A percentile compares a stretch with the other conserved stretches of the same genome.
Evolutionary conservation across 129 eudicot genomes (phyloP).

Genomic region (Centaurea solstitialis): DNA sequence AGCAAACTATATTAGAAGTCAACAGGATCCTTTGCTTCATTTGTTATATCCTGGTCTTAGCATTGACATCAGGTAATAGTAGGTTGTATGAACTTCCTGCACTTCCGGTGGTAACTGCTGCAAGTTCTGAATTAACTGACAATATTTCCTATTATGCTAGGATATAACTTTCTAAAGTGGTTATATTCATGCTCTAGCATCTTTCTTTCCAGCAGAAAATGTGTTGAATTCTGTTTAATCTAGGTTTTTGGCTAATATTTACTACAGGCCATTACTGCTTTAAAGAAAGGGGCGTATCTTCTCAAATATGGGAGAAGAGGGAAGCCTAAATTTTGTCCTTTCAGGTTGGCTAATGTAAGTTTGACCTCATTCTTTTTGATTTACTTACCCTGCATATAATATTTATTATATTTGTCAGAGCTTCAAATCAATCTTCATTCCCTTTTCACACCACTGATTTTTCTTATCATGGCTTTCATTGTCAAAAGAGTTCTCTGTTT

Average conservation of each 20-base stretch:
- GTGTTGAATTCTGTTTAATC: conserved; percentile 23
- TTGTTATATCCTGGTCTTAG: not conserved
- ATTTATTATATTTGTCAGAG: conserved; percentile 6
- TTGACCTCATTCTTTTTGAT: not conserved
- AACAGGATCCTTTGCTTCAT: not conserved
- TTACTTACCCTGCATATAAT: not conserved
- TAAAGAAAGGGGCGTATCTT: conserved; percentile 89
- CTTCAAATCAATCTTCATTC: not conserved
- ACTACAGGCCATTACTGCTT: conserved; percentile 94
- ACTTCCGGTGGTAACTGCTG: not conserved
- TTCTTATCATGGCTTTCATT: not conserved
- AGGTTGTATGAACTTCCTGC: not conserved
- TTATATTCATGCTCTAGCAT: not conserved
- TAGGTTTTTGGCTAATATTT: conserved; percentile 34
- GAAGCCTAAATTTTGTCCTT: conserved; percentile 89
- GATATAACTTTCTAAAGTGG: not conserved
- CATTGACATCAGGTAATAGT: not conserved
- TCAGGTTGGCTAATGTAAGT: conserved; percentile 94
- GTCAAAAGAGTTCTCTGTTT: not conserved
- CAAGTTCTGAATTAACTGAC: not conserved
- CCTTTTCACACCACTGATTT: not conserved
- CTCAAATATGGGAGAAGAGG: conserved; percentile 98
- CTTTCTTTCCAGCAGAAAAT: conserved; percentile 12
- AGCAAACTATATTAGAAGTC: not conserved
- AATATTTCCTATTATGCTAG: not conserved